phyloP scores from a whole-genome alignment of 805 yeast species.

The Starmerella stellata region DNA sequence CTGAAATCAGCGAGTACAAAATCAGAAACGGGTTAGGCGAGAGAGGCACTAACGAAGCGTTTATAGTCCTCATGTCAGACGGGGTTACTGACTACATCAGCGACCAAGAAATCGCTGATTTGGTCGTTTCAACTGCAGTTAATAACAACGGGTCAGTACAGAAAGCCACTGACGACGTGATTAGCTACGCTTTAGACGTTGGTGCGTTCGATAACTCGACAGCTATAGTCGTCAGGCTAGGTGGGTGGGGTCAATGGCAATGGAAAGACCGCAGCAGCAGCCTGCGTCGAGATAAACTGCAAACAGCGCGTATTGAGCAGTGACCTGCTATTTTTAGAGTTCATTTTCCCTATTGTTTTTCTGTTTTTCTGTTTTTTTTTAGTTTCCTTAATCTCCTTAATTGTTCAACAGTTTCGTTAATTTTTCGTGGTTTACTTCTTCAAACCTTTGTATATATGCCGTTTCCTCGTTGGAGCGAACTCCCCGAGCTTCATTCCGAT shows the following conservation, averaged over 20 bases:
- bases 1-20: slow-evolving; percentile 38
- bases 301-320: slow-evolving; percentile 6
- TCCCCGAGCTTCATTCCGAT: slow-evolving; percentile 92
- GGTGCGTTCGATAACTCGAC: slow-evolving; percentile 97
- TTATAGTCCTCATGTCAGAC: slow-evolving; percentile 65
- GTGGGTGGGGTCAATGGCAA: slow-evolving; percentile 87
- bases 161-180: slow-evolving; percentile 66
- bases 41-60: slow-evolving; percentile 74
- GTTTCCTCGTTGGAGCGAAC: slow-evolving; percentile 84
- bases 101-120: slow-evolving; percentile 84
- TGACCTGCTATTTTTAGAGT: too few relatives aligned
- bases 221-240: slow-evolving; percentile 56
- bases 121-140: slow-evolving; percentile 47
- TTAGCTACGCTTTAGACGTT: slow-evolving; percentile 62
- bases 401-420: too few relatives aligned
- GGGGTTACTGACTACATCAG: slow-evolving; percentile 67
- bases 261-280: slow-evolving; percentile 64
- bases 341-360: too few relatives aligned
- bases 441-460: slow-evolving; percentile 50
- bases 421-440: too few relatives aligned
- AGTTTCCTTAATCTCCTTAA: too few relatives aligned
- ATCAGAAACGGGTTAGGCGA: slow-evolving; percentile 8
- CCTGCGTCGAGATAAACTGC: slow-evolving; percentile 35
- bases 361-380: too few relatives aligned
- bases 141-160: slow-evolving; percentile 58